Evolutionary conservation across 225 moss, liverwort and hornwort genomes (phyloP), one percentile per base, ranked within the genome.

Genomic region (Marchantia polymorpha): DNA sequence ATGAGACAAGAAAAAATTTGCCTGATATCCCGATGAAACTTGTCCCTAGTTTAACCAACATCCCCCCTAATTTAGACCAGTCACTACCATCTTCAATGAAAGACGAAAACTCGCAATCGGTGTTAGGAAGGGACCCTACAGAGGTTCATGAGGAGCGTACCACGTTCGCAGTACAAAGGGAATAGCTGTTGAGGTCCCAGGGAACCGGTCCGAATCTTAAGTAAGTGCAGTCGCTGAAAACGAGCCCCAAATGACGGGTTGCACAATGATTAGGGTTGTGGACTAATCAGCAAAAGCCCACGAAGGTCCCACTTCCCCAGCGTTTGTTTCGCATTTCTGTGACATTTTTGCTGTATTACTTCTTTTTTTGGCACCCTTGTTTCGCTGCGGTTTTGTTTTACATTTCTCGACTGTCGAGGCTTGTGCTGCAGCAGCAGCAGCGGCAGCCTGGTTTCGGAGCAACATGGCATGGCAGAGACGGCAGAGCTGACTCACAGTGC

Each of bases 201-300:
- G 29, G 27, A 20, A 15, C 20, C 20, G 58, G 58, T 27, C 12
- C 65, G 26, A 65, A 27, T 65, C 17, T 10, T 27, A 4, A 60
- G 17, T 60, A 23, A 11, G 27, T 23, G 29, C 11, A 66, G 19
- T 29, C 12, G 19, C 46, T 2, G 69, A 47, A 17, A 39, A 69
- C 47, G 39, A 47, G 69, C 46, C 69, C 47, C 46, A 69, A 46
- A 48, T 39, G 20, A 47, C 69, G 69, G 69, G 47, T 7, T 20
- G 15, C 20, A 69, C 30, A 26, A 69, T 67, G 27, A 67, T 47
- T 46, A 69, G 39, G 47, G 17, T 17, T 48, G 15, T 47, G 69
- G 46, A 46, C 69, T 29, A 69, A 69, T 69, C 69, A 69, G 20
- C 46, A 69, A 30, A 25, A 67, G 30, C 67, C 6, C 67, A 69